Evolutionary conservation across 2,329 filamentous ascomycete genomes (phyloP).

Genomic region (Metarhizium brunneum): DNA sequence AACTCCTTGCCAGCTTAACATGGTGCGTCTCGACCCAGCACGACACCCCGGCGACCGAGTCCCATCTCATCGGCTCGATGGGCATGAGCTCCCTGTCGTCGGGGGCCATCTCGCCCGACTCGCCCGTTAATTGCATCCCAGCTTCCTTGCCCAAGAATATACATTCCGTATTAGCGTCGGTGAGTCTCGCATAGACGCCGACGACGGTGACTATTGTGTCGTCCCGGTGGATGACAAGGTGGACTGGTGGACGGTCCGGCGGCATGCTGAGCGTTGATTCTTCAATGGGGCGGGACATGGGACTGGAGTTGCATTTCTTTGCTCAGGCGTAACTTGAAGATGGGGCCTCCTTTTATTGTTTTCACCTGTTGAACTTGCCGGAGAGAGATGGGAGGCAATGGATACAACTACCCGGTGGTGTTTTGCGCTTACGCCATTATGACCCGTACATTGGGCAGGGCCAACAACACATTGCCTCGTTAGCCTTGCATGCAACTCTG

Average conservation of each 20-base stretch:
- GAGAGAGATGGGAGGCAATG: too few species aligned
- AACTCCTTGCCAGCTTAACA: slow-evolving; percentile 8
- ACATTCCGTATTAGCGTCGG: slow-evolving; percentile 26
- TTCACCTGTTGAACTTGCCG: too few species aligned
- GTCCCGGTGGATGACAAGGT: slow-evolving; percentile 23
- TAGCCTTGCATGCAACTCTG: too few species aligned
- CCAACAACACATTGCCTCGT: too few species aligned
- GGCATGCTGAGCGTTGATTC: background rate
- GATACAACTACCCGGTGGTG: too few species aligned
- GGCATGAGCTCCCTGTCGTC: slow-evolving; percentile 11
- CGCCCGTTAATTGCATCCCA: slow-evolving; percentile 13
- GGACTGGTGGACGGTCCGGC: slow-evolving; percentile 13
- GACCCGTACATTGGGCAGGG: too few species aligned
- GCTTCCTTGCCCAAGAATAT: slow-evolving; percentile 18
- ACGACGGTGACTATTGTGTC: slow-evolving; percentile 16
- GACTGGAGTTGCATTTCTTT: too few species aligned
- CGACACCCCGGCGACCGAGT: slow-evolving; percentile 23
- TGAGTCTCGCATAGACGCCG: slow-evolving; percentile 22
- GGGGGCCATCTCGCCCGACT: slow-evolving; percentile 7
- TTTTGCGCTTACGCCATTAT: too few species aligned
- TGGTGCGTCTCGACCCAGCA: slow-evolving; percentile 29
- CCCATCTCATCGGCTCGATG: slow-evolving; percentile 23
- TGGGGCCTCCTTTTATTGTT: too few species aligned
- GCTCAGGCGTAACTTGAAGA: too few species aligned
- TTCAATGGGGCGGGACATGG: background rate